Percentiles rank a stretch among this genome's conserved stretches.
These are phyloP conservation scores for Polyporus arcularius DNA, from an alignment of 768 basidiomycete genomes.

Conservation along the genomic window DNA sequence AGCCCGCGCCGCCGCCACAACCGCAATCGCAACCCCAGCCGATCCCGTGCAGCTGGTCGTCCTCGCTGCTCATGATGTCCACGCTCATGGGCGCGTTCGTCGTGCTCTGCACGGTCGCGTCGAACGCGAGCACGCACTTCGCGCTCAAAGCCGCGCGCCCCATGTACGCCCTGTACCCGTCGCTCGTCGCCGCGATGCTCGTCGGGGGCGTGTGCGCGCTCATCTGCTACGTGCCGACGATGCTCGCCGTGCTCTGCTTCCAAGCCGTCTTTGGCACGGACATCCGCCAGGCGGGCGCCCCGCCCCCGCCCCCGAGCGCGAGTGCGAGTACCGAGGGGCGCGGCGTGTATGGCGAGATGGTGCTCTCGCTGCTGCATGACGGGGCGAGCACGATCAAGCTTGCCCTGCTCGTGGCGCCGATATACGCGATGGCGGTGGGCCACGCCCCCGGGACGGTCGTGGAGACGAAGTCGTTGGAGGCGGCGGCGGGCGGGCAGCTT, in stretches of 20 bases:
- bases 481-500: slow-evolving; percentile 17
- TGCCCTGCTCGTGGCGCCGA: slow-evolving; percentile 11
- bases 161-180: slow-evolving; percentile 10
- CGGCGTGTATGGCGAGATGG: neutral
- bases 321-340: neutral
- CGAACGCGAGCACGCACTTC: slow-evolving; percentile 10
- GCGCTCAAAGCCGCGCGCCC: slow-evolving; percentile 13
- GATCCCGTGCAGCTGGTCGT: slow-evolving; percentile 6
- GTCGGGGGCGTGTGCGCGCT: slow-evolving; percentile 15
- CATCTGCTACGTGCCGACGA: slow-evolving; percentile 17
- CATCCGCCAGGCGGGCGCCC: slow-evolving; percentile 7
- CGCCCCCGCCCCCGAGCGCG: neutral
- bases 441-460: neutral
- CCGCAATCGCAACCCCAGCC: neutral
- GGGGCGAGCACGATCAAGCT: slow-evolving; percentile 16
- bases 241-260: slow-evolving; percentile 13
- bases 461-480: slow-evolving; percentile 9
- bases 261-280: slow-evolving; percentile 9
- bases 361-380: slow-evolving; percentile 5
- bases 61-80: slow-evolving; percentile 9
- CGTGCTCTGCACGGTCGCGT: slow-evolving; percentile 1
- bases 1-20: neutral
- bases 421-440: slow-evolving; percentile 12
- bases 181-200: slow-evolving; percentile 15
- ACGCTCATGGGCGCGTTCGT: slow-evolving; percentile 7